These are phyloP conservation scores for Fusarium sp. DNA, from an alignment of 2,329 filamentous ascomycete species.

Conservation along the genomic window DNA sequence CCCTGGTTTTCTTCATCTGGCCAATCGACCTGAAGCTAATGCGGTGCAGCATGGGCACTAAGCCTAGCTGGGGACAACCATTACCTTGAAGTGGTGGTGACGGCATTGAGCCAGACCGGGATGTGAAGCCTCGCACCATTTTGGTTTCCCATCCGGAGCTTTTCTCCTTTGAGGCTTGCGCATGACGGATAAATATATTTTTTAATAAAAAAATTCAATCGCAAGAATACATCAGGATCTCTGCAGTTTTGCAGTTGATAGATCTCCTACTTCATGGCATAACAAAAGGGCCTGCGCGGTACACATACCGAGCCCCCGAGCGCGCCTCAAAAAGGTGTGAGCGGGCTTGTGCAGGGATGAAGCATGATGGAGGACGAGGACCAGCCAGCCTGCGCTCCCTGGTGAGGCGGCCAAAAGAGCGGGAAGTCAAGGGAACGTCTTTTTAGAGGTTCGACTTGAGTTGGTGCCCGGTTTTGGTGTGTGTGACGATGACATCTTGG, in stretches of 20 bases:
- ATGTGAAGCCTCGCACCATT: constrained; percentile 13
- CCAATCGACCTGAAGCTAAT: constrained; percentile 39
- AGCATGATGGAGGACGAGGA: constrained; percentile 20
- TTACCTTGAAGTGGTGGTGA: constrained; percentile 24
- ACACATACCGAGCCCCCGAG: constrained; percentile 4
- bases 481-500: constrained; percentile 40
- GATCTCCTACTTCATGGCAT: background rate
- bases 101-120: constrained; percentile 32
- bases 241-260: background rate
- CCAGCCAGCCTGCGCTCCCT: constrained; percentile 17
- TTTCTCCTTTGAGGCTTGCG: background rate
- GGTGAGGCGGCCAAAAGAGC: constrained; percentile 22
- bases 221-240: background rate
- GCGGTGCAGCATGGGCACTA: constrained; percentile 35
- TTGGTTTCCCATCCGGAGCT: constrained; percentile 1
- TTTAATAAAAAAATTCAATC: no score
- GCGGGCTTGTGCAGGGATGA: constrained; percentile 28
- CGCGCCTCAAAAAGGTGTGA: constrained; percentile 33
- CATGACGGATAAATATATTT: background rate
- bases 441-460: constrained; percentile 1
- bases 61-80: constrained; percentile 27
- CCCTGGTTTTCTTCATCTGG: constrained; percentile 30
- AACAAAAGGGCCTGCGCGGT: background rate
- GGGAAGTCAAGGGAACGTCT: constrained; percentile 12
- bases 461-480: constrained; percentile 25